Base-by-base conservation (phyloP, 106 monocot species). In the Dioscorea dumetorum region DNA sequence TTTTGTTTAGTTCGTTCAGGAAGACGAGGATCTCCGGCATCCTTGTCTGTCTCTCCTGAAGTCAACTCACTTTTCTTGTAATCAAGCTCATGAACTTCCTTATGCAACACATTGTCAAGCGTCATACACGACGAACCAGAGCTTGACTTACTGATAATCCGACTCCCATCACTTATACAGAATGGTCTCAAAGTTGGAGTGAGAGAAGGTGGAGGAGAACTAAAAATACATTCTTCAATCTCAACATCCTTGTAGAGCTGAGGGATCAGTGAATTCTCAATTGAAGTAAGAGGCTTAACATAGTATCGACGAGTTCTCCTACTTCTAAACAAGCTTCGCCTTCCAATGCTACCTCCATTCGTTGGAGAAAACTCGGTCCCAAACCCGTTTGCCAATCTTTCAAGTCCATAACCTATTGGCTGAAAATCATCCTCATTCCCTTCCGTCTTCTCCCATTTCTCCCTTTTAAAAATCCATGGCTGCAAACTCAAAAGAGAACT, bases 401-500 rank as follows among this genome's bases (percentile, higher is more conserved):
- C 53, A 48, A 17, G 48, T 16, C 61, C 32, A 22, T 15, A 41
- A n/a, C 74, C 58, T 3, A 19, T 4, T 20, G 17, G 34, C 9
- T 51, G n/a, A 21, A 28, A 57, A 33, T 13, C 33, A 41, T 50
- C 22, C 33, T 14, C 48, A 48, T 23, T 22, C 34, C 23, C 54
- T 53, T 67, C 17, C 31, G 6, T 33, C 12, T 67, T 70, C 22
- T 52, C 28, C 57, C 8, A 70, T 28, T 52, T 67, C 6, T 60
- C 76, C 70, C 72, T 80, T 64, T 22, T 74, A 50, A 83, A 83
- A 71, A 87, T 74, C 87, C 83, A 87, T 63, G 87, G 83, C 33
- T 87, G 82, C 80, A 83, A 83, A 53, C 83, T 87, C 68, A 87
- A 75, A 58, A 83, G 57, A 10, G 82, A 60, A 63, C 76, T 66